Conservation (phyloP, 176 grass and related monocot species). For the Musa acuminata region DNA sequence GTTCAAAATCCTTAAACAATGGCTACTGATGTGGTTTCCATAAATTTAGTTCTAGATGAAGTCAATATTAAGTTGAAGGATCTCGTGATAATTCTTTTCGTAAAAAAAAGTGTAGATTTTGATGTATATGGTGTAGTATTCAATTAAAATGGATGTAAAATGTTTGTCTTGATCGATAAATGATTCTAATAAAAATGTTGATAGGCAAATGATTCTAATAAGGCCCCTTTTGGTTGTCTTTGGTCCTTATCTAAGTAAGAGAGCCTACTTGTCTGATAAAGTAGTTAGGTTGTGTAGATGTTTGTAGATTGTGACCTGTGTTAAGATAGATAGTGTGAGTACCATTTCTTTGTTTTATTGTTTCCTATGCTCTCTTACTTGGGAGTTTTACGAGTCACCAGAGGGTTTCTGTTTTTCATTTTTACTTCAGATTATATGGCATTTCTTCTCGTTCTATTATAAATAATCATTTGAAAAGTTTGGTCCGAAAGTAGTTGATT, state of each 20-base stretch:
- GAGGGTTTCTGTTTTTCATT: too few species aligned
- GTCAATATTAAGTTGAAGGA: not conserved
- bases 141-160: not conserved
- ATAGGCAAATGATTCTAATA: not conserved
- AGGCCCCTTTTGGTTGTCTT: not conserved
- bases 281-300: too few species aligned
- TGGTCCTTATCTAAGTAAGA: not conserved
- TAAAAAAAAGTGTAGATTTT: not conserved
- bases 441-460: not conserved
- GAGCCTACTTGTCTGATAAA: not conserved
- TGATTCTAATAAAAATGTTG: not conserved
- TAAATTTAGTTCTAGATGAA: not conserved
- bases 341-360: not conserved
- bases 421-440: not conserved
- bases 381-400: not conserved
- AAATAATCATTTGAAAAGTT: not conserved
- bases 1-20: not conserved
- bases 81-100: not conserved
- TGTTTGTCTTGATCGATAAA: not conserved
- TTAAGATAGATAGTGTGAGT: too few species aligned
- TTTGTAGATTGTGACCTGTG: too few species aligned
- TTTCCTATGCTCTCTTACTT: not conserved
- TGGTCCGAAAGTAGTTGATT: not conserved
- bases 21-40: not conserved
- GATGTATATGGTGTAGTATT: not conserved